Conservation (phyloP, 2,329 filamentous ascomycete species). For the Fusarium chlamydosporum region DNA sequence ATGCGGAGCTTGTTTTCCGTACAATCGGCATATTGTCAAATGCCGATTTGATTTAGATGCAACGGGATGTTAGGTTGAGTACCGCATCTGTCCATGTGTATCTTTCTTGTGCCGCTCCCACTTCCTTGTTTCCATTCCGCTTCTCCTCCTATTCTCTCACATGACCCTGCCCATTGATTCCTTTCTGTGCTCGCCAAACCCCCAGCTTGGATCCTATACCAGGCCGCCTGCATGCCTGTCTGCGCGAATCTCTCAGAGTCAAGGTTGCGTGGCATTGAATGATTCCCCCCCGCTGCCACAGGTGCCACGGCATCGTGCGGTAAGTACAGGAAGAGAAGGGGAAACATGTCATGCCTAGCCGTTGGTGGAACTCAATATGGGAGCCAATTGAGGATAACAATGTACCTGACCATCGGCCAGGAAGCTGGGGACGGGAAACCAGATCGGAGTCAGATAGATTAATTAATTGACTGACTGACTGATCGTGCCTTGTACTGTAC, state of each 20-base stretch:
- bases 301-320: slow-evolving; percentile 31
- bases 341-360: slow-evolving; percentile 23
- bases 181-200: slow-evolving; percentile 14
- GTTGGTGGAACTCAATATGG: slow-evolving; percentile 32
- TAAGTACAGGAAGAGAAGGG: slow-evolving; percentile 1
- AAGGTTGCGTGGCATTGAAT: slow-evolving; percentile 30
- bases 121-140: slow-evolving; percentile 42
- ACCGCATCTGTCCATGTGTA: slow-evolving; percentile 25
- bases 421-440: neutral
- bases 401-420: slow-evolving; percentile 1
- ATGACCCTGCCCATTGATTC: slow-evolving; percentile 8
- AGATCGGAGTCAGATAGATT: neutral
- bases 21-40: slow-evolving; percentile 22
- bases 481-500: slow-evolving; percentile 12
- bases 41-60: slow-evolving; percentile 5
- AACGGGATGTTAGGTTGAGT: slow-evolving; percentile 19
- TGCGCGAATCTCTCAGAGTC: slow-evolving; percentile 16
- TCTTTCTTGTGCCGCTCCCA: neutral
- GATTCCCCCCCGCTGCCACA: slow-evolving; percentile 1
- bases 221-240: slow-evolving; percentile 21
- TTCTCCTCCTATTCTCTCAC: slow-evolving; percentile 13
- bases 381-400: slow-evolving; percentile 5
- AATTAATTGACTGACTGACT: slow-evolving; percentile 15
- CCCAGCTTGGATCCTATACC: slow-evolving; percentile 26
- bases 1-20: slow-evolving; percentile 39